phyloP scores from a whole-genome alignment of 2,329 filamentous ascomycete genomes.

The Clonostachys chloroleuca region DNA sequence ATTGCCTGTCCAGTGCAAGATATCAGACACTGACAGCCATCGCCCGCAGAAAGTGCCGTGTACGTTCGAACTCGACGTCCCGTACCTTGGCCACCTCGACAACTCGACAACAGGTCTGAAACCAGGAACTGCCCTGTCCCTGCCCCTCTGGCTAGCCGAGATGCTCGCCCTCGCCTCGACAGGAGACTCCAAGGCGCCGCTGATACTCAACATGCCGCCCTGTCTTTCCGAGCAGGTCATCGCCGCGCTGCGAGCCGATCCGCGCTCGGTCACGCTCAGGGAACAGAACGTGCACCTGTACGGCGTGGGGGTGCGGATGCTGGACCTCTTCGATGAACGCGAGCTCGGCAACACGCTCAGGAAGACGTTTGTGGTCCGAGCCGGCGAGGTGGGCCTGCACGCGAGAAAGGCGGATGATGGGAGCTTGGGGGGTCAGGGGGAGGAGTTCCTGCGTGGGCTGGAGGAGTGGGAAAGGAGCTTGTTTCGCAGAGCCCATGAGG shows the following conservation, averaged over 20 bases:
- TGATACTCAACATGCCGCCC: conserved; percentile 76
- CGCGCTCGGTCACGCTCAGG: conserved; percentile 78
- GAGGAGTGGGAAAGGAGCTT: conserved; percentile 84
- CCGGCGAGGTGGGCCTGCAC: conserved; percentile 80
- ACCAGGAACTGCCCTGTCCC: conserved; percentile 70
- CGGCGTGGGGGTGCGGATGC: conserved; percentile 74
- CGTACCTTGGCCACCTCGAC: conserved; percentile 83
- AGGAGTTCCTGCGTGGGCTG: conserved; percentile 81
- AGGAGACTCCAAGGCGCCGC: conserved; percentile 52
- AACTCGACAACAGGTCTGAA: conserved; percentile 70
- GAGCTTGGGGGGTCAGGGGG: conserved; percentile 49
- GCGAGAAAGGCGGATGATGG: conserved; percentile 75
- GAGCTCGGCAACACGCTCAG: conserved; percentile 71
- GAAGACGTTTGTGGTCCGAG: conserved; percentile 76
- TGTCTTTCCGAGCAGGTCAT: conserved; percentile 76
- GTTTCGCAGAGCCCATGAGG: conserved; percentile 72
- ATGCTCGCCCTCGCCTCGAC: conserved; percentile 74
- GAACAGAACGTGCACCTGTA: conserved; percentile 87
- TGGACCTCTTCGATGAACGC: conserved; percentile 84
- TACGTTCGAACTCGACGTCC: conserved; percentile 87
- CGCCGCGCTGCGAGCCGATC: conserved; percentile 87
- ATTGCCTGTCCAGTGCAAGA: not conserved
- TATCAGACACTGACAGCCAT: conserved; percentile 23
- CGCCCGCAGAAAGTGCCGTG: conserved; percentile 79
- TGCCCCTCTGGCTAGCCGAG: conserved; percentile 92